Percentiles rank a stretch among this genome's conserved stretches.
Conservation (phyloP, 176 grass and related monocot genomes). For the Alloteropsis semialata region DNA sequence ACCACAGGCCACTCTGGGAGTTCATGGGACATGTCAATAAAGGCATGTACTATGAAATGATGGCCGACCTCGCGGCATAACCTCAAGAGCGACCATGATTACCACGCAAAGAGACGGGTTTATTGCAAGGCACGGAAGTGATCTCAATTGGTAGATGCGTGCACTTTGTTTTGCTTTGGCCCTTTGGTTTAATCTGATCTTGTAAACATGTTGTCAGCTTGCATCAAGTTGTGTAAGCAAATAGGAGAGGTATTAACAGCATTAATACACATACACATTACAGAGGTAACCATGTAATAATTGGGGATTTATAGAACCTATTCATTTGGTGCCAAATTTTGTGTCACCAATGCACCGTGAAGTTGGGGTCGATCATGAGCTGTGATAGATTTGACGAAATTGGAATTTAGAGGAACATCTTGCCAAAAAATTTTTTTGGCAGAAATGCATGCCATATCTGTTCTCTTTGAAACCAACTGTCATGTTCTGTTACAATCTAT, state of each 20-base stretch:
- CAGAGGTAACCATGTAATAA: not conserved
- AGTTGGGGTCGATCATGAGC: not conserved
- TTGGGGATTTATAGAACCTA: not conserved
- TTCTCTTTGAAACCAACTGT: not conserved
- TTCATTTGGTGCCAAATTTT: not conserved
- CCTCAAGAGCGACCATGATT: slow-evolving; percentile 13
- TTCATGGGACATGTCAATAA: slow-evolving; percentile 34
- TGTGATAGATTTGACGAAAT: not conserved
- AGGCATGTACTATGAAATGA: slow-evolving; percentile 32
- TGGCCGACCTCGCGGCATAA: not conserved
- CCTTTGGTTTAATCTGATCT: not conserved
- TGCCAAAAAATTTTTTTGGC: not conserved
- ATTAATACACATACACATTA: not conserved
- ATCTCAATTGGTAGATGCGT: slow-evolving; percentile 9
- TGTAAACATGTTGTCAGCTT: not conserved
- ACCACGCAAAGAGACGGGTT: not conserved
- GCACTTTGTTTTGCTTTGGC: not conserved
- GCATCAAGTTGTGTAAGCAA: not conserved
- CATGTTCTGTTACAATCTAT: not conserved
- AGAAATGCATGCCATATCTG: not conserved
- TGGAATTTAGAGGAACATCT: not conserved
- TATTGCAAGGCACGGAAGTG: slow-evolving; percentile 8
- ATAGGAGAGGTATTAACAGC: not conserved
- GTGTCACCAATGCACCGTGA: not conserved
- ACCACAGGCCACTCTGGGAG: not conserved